Percentiles rank a stretch among this genome's conserved stretches.
Conservation (phyloP, 139 green algal species). For the Diplosphaera chodatii region DNA sequence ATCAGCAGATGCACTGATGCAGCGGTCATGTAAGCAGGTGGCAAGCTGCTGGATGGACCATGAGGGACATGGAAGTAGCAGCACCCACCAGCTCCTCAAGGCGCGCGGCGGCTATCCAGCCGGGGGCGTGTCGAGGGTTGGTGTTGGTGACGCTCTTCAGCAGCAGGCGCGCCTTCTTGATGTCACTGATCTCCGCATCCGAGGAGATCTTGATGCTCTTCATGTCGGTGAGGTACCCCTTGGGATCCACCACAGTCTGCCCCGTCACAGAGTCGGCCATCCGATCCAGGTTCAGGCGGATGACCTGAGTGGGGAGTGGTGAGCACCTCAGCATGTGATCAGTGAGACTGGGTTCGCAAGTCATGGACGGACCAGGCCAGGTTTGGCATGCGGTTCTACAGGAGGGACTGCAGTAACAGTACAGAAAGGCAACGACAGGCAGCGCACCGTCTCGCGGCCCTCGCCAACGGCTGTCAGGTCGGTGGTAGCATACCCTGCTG, state of each 20-base stretch:
- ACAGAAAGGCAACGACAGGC: too few relatives aligned
- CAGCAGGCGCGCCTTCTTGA: slow-evolving; percentile 96
- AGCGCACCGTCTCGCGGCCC: slow-evolving; percentile 31
- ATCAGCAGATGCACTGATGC: too few relatives aligned
- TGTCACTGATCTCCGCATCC: slow-evolving; percentile 93
- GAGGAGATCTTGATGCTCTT: slow-evolving; percentile 64
- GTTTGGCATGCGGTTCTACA: slow-evolving; percentile 1
- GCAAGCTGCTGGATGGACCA: too few relatives aligned
- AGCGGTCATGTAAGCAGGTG: too few relatives aligned
- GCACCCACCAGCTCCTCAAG: slow-evolving; percentile 70
- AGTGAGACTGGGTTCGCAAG: too few relatives aligned
- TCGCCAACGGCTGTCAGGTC: slow-evolving; percentile 91
- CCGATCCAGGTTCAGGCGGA: slow-evolving; percentile 91
- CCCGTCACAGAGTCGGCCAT: slow-evolving; percentile 87
- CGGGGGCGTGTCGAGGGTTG: slow-evolving; percentile 93
- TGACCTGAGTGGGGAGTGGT: slow-evolving; percentile 33
- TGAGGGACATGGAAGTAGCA: too few relatives aligned
- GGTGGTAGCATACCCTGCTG: slow-evolving; percentile 56
- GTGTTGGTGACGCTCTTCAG: slow-evolving; percentile 93
- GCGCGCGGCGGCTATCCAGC: slow-evolving; percentile 92
- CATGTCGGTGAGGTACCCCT: slow-evolving; percentile 97
- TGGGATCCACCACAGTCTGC: slow-evolving; percentile 96
- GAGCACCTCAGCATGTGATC: too few relatives aligned
- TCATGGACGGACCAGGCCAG: too few relatives aligned
- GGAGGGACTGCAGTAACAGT: background rate